Conservation (phyloP, 345 rosid genomes). For the Eutrema yunnanense region DNA sequence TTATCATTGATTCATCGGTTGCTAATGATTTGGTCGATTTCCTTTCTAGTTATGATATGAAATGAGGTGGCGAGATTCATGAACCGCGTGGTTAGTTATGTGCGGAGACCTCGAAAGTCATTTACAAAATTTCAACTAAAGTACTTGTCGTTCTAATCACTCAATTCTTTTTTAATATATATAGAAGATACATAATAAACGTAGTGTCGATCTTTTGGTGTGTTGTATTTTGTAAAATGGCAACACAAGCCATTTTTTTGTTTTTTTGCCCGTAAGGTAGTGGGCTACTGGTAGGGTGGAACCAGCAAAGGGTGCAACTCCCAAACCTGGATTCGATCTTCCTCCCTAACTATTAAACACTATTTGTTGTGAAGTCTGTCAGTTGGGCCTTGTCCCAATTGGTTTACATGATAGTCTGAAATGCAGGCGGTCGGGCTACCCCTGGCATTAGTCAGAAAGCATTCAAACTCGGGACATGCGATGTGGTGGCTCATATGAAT, state of each 20-base stretch:
- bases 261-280: too few relatives aligned
- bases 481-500: too few relatives aligned
- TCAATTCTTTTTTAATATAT: neutral
- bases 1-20: conserved; percentile 8
- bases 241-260: neutral
- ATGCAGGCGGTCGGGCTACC: too few relatives aligned
- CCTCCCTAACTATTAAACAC: too few relatives aligned
- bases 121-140: neutral
- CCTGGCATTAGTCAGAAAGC: too few relatives aligned
- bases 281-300: too few relatives aligned
- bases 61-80: conserved; percentile 4
- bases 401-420: too few relatives aligned
- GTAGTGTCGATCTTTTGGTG: neutral
- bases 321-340: too few relatives aligned
- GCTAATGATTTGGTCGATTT: conserved; percentile 3
- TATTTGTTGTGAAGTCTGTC: too few relatives aligned
- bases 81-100: conserved; percentile 21
- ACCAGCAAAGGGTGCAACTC: too few relatives aligned
- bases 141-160: neutral
- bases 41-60: conserved; percentile 12
- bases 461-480: too few relatives aligned
- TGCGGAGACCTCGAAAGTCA: neutral
- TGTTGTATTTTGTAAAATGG: neutral
- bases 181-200: neutral
- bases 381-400: too few relatives aligned